phyloP scores from a whole-genome alignment of 2,329 filamentous ascomycete species.

The Trichophyton rubrum region DNA sequence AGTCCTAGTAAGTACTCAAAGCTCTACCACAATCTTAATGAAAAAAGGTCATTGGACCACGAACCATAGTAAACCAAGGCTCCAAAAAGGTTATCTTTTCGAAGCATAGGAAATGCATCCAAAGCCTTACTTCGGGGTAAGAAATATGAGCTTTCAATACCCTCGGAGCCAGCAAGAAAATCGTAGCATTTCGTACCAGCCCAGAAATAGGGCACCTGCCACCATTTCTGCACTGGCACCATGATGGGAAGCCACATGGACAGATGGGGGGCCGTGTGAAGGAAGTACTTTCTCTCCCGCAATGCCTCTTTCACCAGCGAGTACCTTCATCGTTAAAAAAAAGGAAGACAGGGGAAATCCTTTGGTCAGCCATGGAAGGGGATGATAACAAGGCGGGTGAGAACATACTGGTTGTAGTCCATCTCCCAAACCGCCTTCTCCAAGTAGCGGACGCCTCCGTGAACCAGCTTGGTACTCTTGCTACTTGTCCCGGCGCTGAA shows the following conservation, averaged over 20 bases:
- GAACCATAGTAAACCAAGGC: constrained; percentile 74
- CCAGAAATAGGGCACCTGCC: constrained; percentile 67
- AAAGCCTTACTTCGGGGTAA: constrained; percentile 74
- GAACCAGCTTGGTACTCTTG: constrained; percentile 78
- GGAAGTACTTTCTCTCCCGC: constrained; percentile 69
- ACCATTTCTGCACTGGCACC: constrained; percentile 71
- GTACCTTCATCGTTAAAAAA: constrained; percentile 29
- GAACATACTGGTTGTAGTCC: constrained; percentile 60
- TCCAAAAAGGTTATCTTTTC: constrained; percentile 63
- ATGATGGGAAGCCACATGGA: constrained; percentile 73
- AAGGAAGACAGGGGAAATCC: background rate
- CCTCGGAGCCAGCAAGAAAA: constrained; percentile 70
- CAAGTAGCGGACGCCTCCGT: constrained; percentile 71
- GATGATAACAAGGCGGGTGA: background rate
- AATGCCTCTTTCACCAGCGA: constrained; percentile 69
- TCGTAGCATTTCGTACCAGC: constrained; percentile 68
- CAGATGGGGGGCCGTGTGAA: constrained; percentile 71
- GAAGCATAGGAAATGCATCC: constrained; percentile 80
- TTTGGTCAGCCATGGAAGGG: background rate
- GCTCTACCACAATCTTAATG: no score
- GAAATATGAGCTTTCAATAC: constrained; percentile 77
- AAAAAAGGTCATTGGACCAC: constrained; percentile 7
- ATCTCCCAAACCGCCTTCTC: constrained; percentile 80
- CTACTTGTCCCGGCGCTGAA: constrained; percentile 72
- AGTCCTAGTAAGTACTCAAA: constrained; percentile 14